Percentiles rank a stretch among this genome's conserved stretches.
Evolutionary conservation across 106 monocot genomes (phyloP).

Genomic region (Dioscorea dumetorum): DNA sequence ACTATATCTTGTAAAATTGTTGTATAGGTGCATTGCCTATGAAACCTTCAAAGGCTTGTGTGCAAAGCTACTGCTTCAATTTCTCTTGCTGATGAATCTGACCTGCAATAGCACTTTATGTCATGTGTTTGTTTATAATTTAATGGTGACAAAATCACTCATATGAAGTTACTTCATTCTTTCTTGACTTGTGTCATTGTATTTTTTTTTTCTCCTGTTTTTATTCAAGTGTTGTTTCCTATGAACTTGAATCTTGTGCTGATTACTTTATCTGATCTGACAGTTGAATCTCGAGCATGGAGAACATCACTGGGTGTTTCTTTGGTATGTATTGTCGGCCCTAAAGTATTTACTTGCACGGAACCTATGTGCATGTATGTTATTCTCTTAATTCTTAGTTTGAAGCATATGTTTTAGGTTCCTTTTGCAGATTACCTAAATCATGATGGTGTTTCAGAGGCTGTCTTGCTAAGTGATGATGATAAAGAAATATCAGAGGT

Average conservation of each 20-base stretch:
- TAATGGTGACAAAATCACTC: neutral
- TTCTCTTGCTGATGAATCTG: no score
- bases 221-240: neutral
- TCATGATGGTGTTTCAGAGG: constrained; percentile 63
- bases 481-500: constrained; percentile 70
- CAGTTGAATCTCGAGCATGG: constrained; percentile 96
- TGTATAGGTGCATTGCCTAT: no score
- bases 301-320: constrained; percentile 57
- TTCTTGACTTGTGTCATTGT: neutral
- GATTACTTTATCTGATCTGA: constrained; percentile 12
- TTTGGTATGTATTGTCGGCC: constrained; percentile 38
- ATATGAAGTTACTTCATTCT: neutral
- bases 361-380: neutral
- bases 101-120: no score
- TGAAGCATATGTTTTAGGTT: constrained; percentile 51
- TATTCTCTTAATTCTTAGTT: constrained; percentile 5
- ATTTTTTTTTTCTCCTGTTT: neutral
- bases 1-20: no score
- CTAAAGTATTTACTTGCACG: neutral
- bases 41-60: no score
- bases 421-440: constrained; percentile 98
- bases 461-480: constrained; percentile 61
- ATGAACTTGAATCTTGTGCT: neutral
- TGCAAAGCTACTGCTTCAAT: no score
- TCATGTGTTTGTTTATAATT: neutral